Percentiles rank a stretch among this genome's conserved stretches.
These are phyloP conservation scores for Apodospora peruviana DNA, from an alignment of 495 filamentous ascomycete genomes.

Conservation along the genomic window DNA sequence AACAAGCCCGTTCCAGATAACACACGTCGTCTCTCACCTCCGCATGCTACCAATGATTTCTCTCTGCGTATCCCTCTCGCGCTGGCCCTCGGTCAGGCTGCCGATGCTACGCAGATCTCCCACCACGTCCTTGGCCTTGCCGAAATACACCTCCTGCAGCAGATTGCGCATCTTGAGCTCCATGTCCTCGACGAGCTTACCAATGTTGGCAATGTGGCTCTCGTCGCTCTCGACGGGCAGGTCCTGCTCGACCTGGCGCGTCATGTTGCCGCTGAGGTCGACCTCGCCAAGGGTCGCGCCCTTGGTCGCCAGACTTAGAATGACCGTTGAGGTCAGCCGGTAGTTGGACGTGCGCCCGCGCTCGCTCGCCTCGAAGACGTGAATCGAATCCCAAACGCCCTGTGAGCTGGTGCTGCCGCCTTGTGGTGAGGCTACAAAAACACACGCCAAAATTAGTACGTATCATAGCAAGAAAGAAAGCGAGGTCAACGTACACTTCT, in stretches of 20 bases:
- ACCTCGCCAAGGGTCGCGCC: conserved; percentile 75
- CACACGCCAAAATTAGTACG: not conserved
- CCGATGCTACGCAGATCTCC: conserved; percentile 90
- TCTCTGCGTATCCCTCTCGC: conserved; percentile 77
- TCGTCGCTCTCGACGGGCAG: conserved; percentile 83
- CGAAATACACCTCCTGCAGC: conserved; percentile 98
- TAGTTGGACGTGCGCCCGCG: conserved; percentile 88
- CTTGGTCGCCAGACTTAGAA: conserved; percentile 73
- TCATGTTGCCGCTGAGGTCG: conserved; percentile 97
- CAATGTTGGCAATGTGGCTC: conserved; percentile 94
- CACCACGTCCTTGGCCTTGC: conserved; percentile 99
- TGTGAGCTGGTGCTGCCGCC: conserved; percentile 60
- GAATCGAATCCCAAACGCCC: conserved; percentile 95
- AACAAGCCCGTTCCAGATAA: not conserved
- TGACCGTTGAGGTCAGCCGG: conserved; percentile 96
- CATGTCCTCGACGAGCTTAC: conserved; percentile 96
- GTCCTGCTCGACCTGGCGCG: conserved; percentile 87
- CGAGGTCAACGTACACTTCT: conserved; percentile 85
- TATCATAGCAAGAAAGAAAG: not conserved
- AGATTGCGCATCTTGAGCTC: conserved; percentile 99
- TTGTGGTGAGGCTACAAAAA: conserved; percentile 22
- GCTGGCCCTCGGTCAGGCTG: conserved; percentile 77
- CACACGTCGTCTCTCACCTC: conserved; percentile 11
- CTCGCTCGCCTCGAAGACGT: conserved; percentile 95
- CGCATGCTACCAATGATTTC: conserved; percentile 83